Evolutionary conservation across 441 rosid species (phyloP).

Genomic region (Erysimum cheiri): DNA sequence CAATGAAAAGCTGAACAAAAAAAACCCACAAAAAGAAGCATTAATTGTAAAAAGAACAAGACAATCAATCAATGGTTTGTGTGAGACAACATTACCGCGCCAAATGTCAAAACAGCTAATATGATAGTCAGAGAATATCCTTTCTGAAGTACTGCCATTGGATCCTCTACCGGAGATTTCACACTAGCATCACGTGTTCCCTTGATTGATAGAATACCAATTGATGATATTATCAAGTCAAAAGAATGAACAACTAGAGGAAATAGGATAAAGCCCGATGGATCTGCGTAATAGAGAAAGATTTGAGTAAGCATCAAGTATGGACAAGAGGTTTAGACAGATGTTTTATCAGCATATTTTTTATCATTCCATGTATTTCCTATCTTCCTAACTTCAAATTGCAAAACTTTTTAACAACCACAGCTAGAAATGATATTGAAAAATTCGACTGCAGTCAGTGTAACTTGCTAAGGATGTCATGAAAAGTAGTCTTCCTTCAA

Average conservation of each 20-base stretch:
- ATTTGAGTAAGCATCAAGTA: constrained; percentile 11
- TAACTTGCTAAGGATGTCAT: constrained; percentile 13
- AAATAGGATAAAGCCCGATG: constrained; percentile 97
- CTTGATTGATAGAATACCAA: constrained; percentile 92
- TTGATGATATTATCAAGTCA: constrained; percentile 92
- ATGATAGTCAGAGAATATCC: constrained; percentile 91
- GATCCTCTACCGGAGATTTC: constrained; percentile 88
- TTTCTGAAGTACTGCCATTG: constrained; percentile 96
- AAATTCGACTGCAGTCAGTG: constrained; percentile 7
- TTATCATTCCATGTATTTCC: constrained; percentile 3
- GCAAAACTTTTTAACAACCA: constrained; percentile 7
- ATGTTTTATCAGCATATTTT: constrained; percentile 1
- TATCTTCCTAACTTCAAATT: constrained; percentile 3
- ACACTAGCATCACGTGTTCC: constrained; percentile 78
- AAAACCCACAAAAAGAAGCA: neutral
- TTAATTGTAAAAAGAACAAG: neutral
- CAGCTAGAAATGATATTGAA: neutral
- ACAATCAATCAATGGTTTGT: constrained; percentile 13
- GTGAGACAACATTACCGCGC: constrained; percentile 64
- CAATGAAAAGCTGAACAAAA: constrained; percentile 4
- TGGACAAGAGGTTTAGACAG: constrained; percentile 3
- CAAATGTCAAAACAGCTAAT: constrained; percentile 89
- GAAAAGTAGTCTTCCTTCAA: constrained; percentile 21
- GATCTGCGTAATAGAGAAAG: constrained; percentile 68
- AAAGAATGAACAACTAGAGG: constrained; percentile 98